These are phyloP conservation scores for Mycena galopus DNA, from an alignment of 768 basidiomycete genomes.

Conservation along the genomic window DNA sequence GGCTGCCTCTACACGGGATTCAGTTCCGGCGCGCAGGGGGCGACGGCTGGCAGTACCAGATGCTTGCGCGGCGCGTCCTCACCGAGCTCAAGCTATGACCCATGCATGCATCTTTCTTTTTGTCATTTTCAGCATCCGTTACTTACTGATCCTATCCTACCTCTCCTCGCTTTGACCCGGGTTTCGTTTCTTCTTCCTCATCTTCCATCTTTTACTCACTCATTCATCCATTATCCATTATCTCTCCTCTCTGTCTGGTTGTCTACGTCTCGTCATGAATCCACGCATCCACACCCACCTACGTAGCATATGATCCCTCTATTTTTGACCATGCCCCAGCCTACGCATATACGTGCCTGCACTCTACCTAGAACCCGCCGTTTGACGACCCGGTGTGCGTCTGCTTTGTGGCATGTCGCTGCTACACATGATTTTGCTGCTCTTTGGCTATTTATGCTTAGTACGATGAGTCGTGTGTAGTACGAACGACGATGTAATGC, in stretches of 20 bases:
- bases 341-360: background rate
- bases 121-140: background rate
- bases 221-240: background rate
- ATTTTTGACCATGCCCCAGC: constrained; percentile 4
- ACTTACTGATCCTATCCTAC: constrained; percentile 8
- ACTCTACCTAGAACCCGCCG: background rate
- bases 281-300: constrained; percentile 14
- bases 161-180: constrained; percentile 11
- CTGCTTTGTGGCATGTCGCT: background rate
- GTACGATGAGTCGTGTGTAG: background rate
- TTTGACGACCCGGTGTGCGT: background rate
- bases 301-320: constrained; percentile 27
- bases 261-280: background rate
- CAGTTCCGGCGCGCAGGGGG: constrained; percentile 94
- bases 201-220: background rate
- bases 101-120: constrained; percentile 4
- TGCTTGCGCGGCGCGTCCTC: constrained; percentile 89
- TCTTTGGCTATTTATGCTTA: constrained; percentile 15
- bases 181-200: background rate
- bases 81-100: constrained; percentile 88
- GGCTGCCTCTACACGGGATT: constrained; percentile 93
- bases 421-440: constrained; percentile 14
- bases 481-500: constrained; percentile 6
- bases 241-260: background rate
- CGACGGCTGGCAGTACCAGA: constrained; percentile 97